Evolutionary conservation across 2,329 filamentous ascomycete genomes (phyloP), one percentile per base, ranked within the genome.

Genomic region (Tolypocladium pustulatum): DNA sequence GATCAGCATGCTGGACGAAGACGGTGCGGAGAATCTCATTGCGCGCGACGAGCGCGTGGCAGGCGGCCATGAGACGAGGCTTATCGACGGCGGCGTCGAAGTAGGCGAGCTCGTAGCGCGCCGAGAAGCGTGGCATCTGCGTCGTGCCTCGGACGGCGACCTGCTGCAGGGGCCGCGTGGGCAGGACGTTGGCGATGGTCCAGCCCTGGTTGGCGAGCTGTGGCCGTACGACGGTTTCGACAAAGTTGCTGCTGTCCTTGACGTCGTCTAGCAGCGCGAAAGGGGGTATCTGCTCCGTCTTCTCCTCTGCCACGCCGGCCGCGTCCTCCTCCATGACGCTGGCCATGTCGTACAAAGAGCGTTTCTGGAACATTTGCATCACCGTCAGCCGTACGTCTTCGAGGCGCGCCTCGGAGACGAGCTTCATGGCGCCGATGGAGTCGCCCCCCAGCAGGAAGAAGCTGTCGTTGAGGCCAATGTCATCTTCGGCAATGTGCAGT

Each of bases 1-100:
- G 73, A 7, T 73, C 73, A 27, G 76, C 73, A 59, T 77, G 73
- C 58, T 78, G 74, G 17, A 87, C 76, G 61, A 88, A 89, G 6
- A 88, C 81, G 0, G 85, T 88, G 5, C 85, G 81, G 3, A 89
- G 73, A 30, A 88, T 84, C 64, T 88, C 84, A 66, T 87, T 85
- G 9, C 75, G 75, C 3, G 77, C 70, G 1, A 88, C 80, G 4
- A 88, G 78, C 38, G 82, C 73, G 55, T 77, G 75, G 62, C 81
- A 85, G 54, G 76, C 76, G 22, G 70, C 61, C 37, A 79, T 72
- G 30, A 86, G 75, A 15, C 76, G 75, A 13, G 74, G 69, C 17
- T 75, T 65, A 56, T 86, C 73, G 15, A 87, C 72, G 0, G 65
- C 61, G 0, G 74, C 76, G 30, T 82, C 77, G 57, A 89, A 80